Base-by-base conservation (phyloP, 371 early-diverging fungal species). In the Zychaea mexicana region DNA sequence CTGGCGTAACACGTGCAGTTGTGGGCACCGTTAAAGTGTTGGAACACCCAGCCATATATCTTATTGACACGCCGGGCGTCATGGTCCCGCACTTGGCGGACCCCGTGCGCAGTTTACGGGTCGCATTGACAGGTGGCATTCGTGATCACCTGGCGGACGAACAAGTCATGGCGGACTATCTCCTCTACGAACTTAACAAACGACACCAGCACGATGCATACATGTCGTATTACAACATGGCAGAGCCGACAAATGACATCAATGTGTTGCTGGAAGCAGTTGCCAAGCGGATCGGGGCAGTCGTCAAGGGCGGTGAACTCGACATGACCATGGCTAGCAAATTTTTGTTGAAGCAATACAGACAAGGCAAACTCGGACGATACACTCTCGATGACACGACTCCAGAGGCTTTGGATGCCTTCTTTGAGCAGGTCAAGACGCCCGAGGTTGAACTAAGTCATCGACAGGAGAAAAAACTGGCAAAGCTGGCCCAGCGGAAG, bases 61-160 rank as follows among this genome's bases (percentile, higher is more conserved):
- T 98, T 22, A 86, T 94, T 12, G 97, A 97, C 64, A 96, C 96
- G 8, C 97, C 97, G 0, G 97, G 89, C 7, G 93, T 94, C 6
- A 94, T 94, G 94, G 85, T 91, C 26, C 95, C 94, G 0, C 85
- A 91, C 62, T 92, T 93, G 64, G 75, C 88, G 0, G 91, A 93
- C 67, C 94, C 94, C 12, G 67, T 88, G 1, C 79, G 79, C 21
- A 90, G 93, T 49, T 73, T 94, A 62, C 90, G 92, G 57, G 89
- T 94, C 0, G 94, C 95, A 8, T 66, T 94, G 28, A 93, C 95
- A 38, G 94, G 95, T 36, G 95, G 93, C 6, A 94, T 96, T 30
- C 90, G 90, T 3, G 96, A 96, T 69, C 87, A 92, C 64, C 73
- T 95, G 22, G 88, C 92, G 4, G 94, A 94, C 53, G 89, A 90